phyloP scores from a whole-genome alignment of 805 yeast genomes.

The Candida dajiaensis region DNA sequence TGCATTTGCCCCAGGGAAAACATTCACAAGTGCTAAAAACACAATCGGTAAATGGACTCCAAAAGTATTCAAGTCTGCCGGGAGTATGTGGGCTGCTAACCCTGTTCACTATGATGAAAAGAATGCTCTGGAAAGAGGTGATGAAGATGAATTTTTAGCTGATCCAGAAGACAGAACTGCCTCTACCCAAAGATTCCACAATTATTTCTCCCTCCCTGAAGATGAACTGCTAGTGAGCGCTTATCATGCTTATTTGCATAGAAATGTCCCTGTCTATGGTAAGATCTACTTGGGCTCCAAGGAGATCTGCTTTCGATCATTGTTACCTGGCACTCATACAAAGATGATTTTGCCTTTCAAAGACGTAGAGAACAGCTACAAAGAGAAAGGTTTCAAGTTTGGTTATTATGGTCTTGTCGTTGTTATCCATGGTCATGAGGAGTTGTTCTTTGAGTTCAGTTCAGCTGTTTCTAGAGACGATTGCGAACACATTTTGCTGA shows the following conservation, averaged over 20 bases:
- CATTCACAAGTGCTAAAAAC: slow-evolving; percentile 5
- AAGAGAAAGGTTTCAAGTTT: slow-evolving; percentile 63
- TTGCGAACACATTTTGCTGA: slow-evolving; percentile 49
- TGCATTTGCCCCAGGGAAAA: background rate
- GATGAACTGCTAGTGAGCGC: slow-evolving; percentile 52
- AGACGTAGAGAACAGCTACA: slow-evolving; percentile 65
- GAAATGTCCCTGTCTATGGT: slow-evolving; percentile 77
- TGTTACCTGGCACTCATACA: slow-evolving; percentile 71
- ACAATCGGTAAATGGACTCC: slow-evolving; percentile 17
- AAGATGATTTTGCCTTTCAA: slow-evolving; percentile 75
- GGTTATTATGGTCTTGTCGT: slow-evolving; percentile 68
- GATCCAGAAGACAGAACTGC: slow-evolving; percentile 36
- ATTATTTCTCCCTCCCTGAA: slow-evolving; percentile 58
- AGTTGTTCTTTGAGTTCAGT: slow-evolving; percentile 72
- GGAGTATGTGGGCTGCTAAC: slow-evolving; percentile 49
- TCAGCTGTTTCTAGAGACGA: slow-evolving; percentile 62
- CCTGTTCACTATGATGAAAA: slow-evolving; percentile 55
- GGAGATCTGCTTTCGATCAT: slow-evolving; percentile 73
- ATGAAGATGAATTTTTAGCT: slow-evolving; percentile 45
- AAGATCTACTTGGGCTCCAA: slow-evolving; percentile 66
- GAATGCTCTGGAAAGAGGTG: slow-evolving; percentile 31
- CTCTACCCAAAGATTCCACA: slow-evolving; percentile 54
- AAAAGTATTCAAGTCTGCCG: slow-evolving; percentile 18
- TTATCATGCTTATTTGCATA: slow-evolving; percentile 63
- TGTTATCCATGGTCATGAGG: slow-evolving; percentile 69